Percentiles rank a stretch among this genome's conserved stretches.
phyloP scores from a whole-genome alignment of 2,329 filamentous ascomycete genomes.

The Xylaria polymorpha region DNA sequence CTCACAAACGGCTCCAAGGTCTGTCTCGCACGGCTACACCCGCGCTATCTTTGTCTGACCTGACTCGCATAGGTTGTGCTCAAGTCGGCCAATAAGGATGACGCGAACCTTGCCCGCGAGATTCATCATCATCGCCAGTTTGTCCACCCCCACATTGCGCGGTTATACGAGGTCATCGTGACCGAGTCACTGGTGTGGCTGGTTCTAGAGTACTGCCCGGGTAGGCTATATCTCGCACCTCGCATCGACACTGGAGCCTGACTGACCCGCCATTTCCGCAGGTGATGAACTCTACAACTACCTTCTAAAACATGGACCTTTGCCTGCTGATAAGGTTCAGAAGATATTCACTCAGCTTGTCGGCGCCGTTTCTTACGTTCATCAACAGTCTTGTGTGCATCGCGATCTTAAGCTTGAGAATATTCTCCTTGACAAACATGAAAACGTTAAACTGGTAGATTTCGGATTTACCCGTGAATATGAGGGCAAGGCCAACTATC shows the following conservation, averaged over 20 bases:
- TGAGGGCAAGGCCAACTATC: conserved; percentile 90
- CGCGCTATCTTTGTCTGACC: conserved; percentile 35
- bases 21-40: conserved; percentile 44
- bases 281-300: conserved; percentile 98
- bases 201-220: conserved; percentile 94
- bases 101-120: conserved; percentile 94
- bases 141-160: conserved; percentile 94
- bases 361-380: conserved; percentile 93
- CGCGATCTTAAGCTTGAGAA: conserved; percentile 97
- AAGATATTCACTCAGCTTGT: conserved; percentile 96
- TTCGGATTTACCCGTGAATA: conserved; percentile 99
- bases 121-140: conserved; percentile 99
- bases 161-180: conserved; percentile 97
- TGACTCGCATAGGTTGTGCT: conserved; percentile 80
- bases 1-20: conserved; percentile 99
- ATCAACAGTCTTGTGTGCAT: conserved; percentile 94
- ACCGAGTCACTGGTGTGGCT: conserved; percentile 96
- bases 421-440: conserved; percentile 94
- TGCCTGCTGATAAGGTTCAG: conserved; percentile 88
- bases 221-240: conserved; percentile 58
- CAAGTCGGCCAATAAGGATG: conserved; percentile 96
- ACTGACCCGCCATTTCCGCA: conserved; percentile 54
- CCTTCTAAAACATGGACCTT: conserved; percentile 84
- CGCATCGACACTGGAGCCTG: background rate
- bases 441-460: conserved; percentile 97